Conservation (phyloP, 148 eudicot genomes). For the Chenopodium quinoa region DNA sequence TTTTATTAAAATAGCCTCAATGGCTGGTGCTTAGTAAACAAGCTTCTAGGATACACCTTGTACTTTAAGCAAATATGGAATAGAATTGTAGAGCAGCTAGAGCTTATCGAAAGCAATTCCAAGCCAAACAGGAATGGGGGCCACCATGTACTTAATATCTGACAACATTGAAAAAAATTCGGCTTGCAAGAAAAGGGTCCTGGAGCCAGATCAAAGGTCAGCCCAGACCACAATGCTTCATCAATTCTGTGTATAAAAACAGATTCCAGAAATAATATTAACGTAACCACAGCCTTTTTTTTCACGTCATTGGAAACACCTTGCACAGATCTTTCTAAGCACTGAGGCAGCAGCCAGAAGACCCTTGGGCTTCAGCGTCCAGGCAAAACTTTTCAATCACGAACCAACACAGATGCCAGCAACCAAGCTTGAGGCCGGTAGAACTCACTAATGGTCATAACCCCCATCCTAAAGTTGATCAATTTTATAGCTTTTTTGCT, state of each 20-base stretch:
- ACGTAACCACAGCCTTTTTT: not conserved
- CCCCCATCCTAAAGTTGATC: no score
- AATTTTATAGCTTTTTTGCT: no score
- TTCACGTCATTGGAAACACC: not conserved
- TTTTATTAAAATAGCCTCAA: not conserved
- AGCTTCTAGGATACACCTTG: not conserved
- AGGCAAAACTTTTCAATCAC: not conserved
- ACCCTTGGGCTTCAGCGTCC: not conserved
- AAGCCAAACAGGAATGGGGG: not conserved
- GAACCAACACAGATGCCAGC: not conserved
- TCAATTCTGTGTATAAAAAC: not conserved
- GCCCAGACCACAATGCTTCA: no score
- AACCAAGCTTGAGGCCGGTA: not conserved
- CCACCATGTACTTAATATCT: not conserved
- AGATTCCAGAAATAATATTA: not conserved
- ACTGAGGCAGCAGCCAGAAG: not conserved
- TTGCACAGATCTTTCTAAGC: not conserved
- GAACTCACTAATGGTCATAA: no score
- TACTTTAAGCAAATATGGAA: not conserved
- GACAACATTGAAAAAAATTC: no score
- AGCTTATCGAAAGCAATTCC: not conserved
- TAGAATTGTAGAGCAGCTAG: not conserved
- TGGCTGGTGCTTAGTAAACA: not conserved
- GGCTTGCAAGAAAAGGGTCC: not conserved
- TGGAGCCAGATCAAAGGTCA: not conserved